Evolutionary conservation across 192 early-diverging fungal genomes (phyloP).

Genomic region (Coemansia sp.): DNA sequence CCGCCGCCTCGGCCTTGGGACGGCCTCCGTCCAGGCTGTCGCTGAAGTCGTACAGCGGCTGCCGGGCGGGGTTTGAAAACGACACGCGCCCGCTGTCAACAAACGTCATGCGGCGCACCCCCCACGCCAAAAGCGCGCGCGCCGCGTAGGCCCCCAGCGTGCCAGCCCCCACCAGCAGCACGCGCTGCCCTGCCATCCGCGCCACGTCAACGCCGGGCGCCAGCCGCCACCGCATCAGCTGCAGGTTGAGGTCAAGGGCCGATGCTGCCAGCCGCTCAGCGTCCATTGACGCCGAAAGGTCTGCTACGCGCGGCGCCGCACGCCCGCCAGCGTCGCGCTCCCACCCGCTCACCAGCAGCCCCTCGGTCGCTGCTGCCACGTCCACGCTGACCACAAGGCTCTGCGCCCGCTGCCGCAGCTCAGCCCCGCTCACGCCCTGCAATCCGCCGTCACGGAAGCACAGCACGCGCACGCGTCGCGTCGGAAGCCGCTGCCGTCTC

Average conservation of each 20-base stretch:
- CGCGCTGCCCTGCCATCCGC: slow-evolving; percentile 74
- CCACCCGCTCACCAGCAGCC: slow-evolving; percentile 77
- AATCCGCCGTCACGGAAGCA: slow-evolving; percentile 43
- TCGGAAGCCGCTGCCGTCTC: slow-evolving; percentile 26
- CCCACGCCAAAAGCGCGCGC: slow-evolving; percentile 88
- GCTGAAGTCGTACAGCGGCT: slow-evolving; percentile 89
- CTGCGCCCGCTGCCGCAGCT: slow-evolving; percentile 22
- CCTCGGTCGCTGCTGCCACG: slow-evolving; percentile 18
- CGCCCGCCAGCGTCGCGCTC: slow-evolving; percentile 81
- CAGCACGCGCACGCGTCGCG: slow-evolving; percentile 19
- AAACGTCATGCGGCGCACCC: slow-evolving; percentile 91
- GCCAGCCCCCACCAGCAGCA: slow-evolving; percentile 89
- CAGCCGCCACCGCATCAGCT: slow-evolving; percentile 96
- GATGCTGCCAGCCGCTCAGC: slow-evolving; percentile 82
- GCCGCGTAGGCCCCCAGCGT: slow-evolving; percentile 96
- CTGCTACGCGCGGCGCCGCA: slow-evolving; percentile 78
- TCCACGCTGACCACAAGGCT: slow-evolving; percentile 42
- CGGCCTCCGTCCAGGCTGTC: slow-evolving; percentile 87
- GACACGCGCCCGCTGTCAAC: slow-evolving; percentile 91
- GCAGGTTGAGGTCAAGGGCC: slow-evolving; percentile 92
- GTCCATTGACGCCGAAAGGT: slow-evolving; percentile 90
- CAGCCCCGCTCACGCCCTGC: background rate
- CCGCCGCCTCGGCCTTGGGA: slow-evolving; percentile 88
- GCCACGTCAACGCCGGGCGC: slow-evolving; percentile 83
- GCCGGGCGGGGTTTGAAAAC: slow-evolving; percentile 95